A percentile compares a stretch with the other conserved stretches of the same genome.
Evolutionary conservation across 805 yeast genomes (phyloP).

Genomic region (Crinitomyces ghanaensis): DNA sequence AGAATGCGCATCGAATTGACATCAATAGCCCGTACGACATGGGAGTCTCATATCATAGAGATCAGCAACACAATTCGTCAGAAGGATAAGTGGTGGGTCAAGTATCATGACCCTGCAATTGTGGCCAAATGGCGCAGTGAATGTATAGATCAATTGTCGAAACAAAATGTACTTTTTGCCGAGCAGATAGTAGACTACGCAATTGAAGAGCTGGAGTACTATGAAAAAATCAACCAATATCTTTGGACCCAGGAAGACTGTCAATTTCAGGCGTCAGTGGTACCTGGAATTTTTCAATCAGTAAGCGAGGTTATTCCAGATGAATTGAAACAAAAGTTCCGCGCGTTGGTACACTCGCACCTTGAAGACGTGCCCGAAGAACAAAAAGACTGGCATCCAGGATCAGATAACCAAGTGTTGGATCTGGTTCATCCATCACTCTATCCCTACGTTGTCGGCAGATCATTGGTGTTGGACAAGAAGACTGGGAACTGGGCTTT

Average conservation of each 20-base stretch:
- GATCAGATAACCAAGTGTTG: constrained; percentile 28
- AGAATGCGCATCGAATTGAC: no score
- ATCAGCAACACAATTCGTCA: no score
- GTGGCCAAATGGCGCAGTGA: constrained; percentile 24
- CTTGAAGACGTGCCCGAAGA: constrained; percentile 8
- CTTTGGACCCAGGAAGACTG: no score
- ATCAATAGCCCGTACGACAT: no score
- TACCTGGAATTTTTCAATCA: no score
- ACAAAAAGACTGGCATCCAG: constrained; percentile 29
- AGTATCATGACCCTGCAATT: constrained; percentile 19
- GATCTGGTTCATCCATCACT: constrained; percentile 35
- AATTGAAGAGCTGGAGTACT: constrained; percentile 22
- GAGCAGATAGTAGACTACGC: constrained; percentile 21
- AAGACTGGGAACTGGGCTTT: background rate
- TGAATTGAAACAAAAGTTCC: background rate
- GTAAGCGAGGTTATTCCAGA: background rate
- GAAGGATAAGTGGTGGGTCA: constrained; percentile 25
- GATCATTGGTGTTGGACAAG: constrained; percentile 1
- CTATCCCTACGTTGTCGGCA: constrained; percentile 25
- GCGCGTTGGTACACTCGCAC: no score
- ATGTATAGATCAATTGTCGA: constrained; percentile 7
- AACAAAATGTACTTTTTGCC: constrained; percentile 4
- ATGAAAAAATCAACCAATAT: background rate
- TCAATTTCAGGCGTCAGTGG: no score
- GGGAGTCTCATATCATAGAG: no score